Conservation (phyloP, 2,329 filamentous ascomycete genomes). For the Stagonosporopsis rhizophila region DNA sequence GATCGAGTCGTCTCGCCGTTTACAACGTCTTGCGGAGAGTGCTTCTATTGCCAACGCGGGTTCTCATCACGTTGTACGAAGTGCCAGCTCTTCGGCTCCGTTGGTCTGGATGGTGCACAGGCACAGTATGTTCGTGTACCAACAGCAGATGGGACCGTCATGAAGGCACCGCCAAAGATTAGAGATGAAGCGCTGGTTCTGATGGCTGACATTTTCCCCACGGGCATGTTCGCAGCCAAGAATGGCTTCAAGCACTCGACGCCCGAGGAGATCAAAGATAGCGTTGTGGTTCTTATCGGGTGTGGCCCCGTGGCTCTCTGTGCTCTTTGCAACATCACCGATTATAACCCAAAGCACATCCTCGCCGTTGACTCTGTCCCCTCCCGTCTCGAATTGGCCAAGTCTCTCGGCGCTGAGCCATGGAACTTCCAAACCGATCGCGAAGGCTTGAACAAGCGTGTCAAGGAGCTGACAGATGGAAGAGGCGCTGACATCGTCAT, state of each 20-base stretch:
- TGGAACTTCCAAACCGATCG: slow-evolving; percentile 77
- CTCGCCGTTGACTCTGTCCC: slow-evolving; percentile 82
- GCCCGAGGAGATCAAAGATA: slow-evolving; percentile 65
- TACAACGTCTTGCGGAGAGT: slow-evolving; percentile 67
- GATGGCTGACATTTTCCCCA: slow-evolving; percentile 93
- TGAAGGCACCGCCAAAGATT: slow-evolving; percentile 74
- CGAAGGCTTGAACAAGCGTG: slow-evolving; percentile 69
- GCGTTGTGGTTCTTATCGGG: slow-evolving; percentile 80
- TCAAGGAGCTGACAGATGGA: slow-evolving; percentile 78
- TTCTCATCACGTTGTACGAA: slow-evolving; percentile 79
- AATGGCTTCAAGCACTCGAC: slow-evolving; percentile 75
- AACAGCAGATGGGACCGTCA: slow-evolving; percentile 78
- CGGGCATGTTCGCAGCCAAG: slow-evolving; percentile 79
- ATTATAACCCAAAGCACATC: slow-evolving; percentile 75
- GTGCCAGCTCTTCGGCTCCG: slow-evolving; percentile 73
- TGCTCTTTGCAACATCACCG: slow-evolving; percentile 77
- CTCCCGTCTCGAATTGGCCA: slow-evolving; percentile 75
- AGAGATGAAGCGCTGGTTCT: slow-evolving; percentile 78
- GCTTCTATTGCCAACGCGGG: slow-evolving; percentile 83
- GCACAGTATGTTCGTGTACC: slow-evolving; percentile 79
- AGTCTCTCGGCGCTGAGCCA: slow-evolving; percentile 77
- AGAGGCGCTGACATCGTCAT: slow-evolving; percentile 86
- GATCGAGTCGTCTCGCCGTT: slow-evolving; percentile 86
- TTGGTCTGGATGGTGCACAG: slow-evolving; percentile 76
- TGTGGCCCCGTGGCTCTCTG: slow-evolving; percentile 84